These are phyloP conservation scores for Suillus discolor DNA, from an alignment of 768 basidiomycete species.

Conservation along the genomic window DNA sequence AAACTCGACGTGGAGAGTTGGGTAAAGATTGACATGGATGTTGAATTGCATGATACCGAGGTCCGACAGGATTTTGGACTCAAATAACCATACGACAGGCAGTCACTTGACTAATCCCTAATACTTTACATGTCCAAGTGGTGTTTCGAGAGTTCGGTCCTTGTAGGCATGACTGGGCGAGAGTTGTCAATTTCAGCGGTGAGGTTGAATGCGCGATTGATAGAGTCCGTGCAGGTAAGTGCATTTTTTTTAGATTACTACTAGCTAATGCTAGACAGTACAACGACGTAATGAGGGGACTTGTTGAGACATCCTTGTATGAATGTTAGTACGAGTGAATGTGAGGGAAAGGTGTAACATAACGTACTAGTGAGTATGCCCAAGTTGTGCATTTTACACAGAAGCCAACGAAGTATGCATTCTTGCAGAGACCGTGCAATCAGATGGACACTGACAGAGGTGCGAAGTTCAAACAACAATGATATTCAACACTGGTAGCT, in stretches of 20 bases:
- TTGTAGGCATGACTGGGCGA: background rate
- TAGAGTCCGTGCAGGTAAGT: background rate
- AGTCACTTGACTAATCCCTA: background rate
- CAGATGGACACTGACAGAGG: too few species aligned
- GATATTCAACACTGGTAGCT: too few species aligned
- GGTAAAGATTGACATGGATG: background rate
- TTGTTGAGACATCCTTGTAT: background rate
- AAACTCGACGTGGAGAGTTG: background rate
- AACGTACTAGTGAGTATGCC: background rate
- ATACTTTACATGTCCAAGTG: background rate
- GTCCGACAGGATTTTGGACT: background rate
- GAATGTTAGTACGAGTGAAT: background rate
- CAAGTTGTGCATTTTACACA: too few species aligned
- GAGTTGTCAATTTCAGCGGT: background rate
- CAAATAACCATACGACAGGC: background rate
- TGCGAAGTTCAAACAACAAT: too few species aligned
- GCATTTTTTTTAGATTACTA: background rate
- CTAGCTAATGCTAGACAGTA: background rate
- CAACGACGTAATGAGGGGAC: background rate
- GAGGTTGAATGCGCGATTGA: background rate
- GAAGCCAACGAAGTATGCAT: background rate
- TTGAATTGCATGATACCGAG: background rate
- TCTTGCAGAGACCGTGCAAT: background rate
- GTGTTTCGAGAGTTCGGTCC: background rate
- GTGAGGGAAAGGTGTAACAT: background rate